These are phyloP conservation scores for Calocybe gambosa DNA, from an alignment of 1,284 basidiomycete species.

Conservation along the genomic window DNA sequence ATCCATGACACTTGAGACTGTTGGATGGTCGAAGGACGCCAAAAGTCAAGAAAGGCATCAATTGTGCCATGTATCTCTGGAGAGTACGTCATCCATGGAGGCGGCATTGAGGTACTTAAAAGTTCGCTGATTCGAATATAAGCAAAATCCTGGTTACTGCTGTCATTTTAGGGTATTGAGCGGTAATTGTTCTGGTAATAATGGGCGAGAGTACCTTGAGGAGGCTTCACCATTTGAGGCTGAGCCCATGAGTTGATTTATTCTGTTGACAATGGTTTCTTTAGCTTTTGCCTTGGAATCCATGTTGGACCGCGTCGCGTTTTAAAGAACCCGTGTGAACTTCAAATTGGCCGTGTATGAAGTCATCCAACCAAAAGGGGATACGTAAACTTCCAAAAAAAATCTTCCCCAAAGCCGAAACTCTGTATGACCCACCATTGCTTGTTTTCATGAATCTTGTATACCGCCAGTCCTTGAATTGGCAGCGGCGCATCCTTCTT, in stretches of 20 bases:
- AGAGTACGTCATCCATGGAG: background rate
- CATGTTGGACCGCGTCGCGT: background rate
- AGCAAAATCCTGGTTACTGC: background rate
- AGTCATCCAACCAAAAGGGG: background rate
- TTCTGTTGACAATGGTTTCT: background rate
- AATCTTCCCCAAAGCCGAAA: background rate
- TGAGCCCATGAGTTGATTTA: background rate
- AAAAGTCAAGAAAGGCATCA: background rate
- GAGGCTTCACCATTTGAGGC: background rate
- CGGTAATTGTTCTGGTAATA: background rate
- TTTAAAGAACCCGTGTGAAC: too few species aligned
- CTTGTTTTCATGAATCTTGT: slow-evolving; percentile 14
- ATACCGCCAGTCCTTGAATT: slow-evolving; percentile 13
- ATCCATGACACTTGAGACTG: background rate
- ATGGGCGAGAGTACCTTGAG: background rate
- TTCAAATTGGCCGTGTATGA: too few species aligned
- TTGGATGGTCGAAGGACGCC: background rate
- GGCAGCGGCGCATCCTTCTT: slow-evolving; percentile 11
- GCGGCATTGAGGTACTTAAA: background rate
- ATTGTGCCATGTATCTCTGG: background rate
- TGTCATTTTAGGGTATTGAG: background rate
- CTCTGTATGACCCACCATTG: background rate
- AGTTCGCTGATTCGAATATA: background rate
- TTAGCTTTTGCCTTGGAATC: background rate
- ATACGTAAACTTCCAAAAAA: background rate